Evolutionary conservation across 495 filamentous ascomycete species (phyloP), one percentile per base, ranked within the genome.

Genomic region (Hypoxylon subgilvum): DNA sequence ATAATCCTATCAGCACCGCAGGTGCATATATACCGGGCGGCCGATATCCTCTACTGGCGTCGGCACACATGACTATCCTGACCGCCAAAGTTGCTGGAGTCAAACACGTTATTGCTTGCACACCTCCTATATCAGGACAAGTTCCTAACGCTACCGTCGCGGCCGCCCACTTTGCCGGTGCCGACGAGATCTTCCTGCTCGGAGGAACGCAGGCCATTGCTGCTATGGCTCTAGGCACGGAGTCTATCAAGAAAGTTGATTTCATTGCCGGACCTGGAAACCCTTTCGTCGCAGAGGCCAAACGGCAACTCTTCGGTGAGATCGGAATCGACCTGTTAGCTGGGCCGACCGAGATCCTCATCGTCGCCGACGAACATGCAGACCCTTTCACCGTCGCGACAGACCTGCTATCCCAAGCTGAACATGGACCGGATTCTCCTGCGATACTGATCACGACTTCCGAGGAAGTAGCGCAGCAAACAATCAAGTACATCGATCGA

Each of bases 201-300:
- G 80, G 81, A 0, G 80, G 81, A 0, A 80, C 81, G 0, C 81
- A 84, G 52, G 79, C 81, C 6, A 68, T 82, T 40, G 83, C 85
- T 2, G 85, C 84, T 19, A 86, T 88, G 82, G 85, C 85, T 3
- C 75, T 87, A 49, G 86, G 86, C n/a, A 88, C 86, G 0, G 75
- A 86, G 57, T 84, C 79, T 0, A 77, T 82, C 32, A 67, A 56
- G 32, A 79, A 79, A 39, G 74, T 79, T 3, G 76, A 82, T 49
- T 82, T 84, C 68, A 71, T 82, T 23, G 80, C 79, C 3, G 81
- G 81, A 0, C 81, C 80, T 0, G 81, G 80, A 4, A 82, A 84
- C 47, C 72, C 80, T 8, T 82, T 79, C 53, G 80, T 84, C 5
- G 81, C 80, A 2, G 80, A 84, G 38, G 79, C 74, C 6, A 82